phyloP scores from a whole-genome alignment of 2,329 filamentous ascomycete genomes.

The Colletotrichum sp. region DNA sequence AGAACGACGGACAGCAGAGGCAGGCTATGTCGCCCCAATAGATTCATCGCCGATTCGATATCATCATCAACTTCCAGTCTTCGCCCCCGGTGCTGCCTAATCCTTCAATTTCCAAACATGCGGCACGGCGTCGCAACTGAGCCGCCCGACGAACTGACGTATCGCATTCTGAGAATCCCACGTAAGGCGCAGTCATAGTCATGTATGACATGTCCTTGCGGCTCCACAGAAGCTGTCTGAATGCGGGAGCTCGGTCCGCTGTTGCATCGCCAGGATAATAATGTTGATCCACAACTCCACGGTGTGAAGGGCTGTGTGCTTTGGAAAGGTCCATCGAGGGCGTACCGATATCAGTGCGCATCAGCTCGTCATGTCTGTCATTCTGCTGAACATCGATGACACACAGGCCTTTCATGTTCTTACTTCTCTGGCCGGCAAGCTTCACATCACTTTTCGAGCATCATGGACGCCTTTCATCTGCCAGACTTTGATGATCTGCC shows the following conservation, averaged over 20 bases:
- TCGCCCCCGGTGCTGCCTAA: not conserved
- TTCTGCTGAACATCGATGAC: not conserved
- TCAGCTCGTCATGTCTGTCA: not conserved
- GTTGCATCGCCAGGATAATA: not conserved
- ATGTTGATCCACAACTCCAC: not conserved
- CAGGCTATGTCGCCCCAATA: not conserved
- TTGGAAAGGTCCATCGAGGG: not conserved
- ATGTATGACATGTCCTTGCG: not conserved
- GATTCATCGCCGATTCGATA: not conserved
- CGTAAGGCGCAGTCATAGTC: not conserved
- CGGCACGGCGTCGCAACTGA: not conserved
- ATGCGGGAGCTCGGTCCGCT: not conserved
- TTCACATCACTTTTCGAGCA: not conserved
- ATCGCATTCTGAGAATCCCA: not conserved
- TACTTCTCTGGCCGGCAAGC: not conserved
- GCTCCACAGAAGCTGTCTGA: not conserved
- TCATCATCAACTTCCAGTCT: not conserved
- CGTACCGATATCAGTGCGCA: not conserved
- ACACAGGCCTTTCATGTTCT: not conserved
- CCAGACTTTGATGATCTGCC: conserved; percentile 50
- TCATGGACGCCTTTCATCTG: conserved; percentile 22
- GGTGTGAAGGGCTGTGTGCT: not conserved
- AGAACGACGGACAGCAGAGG: not conserved
- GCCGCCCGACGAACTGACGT: not conserved
- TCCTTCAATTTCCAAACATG: not conserved